Evolutionary conservation across 2,329 filamentous ascomycete species (phyloP).

Genomic region (Colletotrichum sp.): DNA sequence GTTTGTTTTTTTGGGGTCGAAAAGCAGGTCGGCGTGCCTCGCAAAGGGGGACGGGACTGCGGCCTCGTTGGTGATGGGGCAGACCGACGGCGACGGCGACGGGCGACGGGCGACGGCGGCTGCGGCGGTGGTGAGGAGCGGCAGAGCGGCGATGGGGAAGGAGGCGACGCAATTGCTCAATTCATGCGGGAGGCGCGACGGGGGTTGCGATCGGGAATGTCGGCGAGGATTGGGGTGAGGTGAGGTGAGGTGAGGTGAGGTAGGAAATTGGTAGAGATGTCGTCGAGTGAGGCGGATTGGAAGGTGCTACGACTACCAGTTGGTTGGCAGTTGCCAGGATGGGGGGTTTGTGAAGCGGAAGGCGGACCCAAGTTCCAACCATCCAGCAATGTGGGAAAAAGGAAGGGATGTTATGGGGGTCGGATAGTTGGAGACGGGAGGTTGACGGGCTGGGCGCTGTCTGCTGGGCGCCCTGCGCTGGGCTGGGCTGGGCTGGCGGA

Average conservation of each 20-base stretch:
- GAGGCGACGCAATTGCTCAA: constrained; percentile 8
- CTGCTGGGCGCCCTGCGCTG: neutral
- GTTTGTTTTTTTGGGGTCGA: constrained; percentile 10
- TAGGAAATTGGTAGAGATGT: neutral
- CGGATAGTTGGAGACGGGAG: constrained; percentile 1
- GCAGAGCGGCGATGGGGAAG: neutral
- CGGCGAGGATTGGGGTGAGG: neutral
- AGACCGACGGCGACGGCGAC: neutral
- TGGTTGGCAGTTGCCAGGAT: constrained; percentile 19
- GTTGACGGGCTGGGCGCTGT: constrained; percentile 1
- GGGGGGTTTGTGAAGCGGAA: neutral
- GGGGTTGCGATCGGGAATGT: neutral
- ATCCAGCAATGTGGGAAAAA: constrained; percentile 4
- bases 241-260: neutral
- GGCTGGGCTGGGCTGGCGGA: neutral
- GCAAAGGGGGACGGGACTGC: constrained; percentile 23
- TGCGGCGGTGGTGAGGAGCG: neutral
- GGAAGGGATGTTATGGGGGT: constrained; percentile 3
- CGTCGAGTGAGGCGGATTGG: constrained; percentile 14
- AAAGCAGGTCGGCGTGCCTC: constrained; percentile 14
- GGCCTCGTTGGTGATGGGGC: constrained; percentile 23
- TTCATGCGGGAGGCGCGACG: constrained; percentile 3
- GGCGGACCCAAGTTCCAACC: neutral
- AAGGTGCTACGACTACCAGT: constrained; percentile 17
- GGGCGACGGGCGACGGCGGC: neutral